Evolutionary conservation across 257 asterid genomes (phyloP).

Genomic region (Agastache rugosa): DNA sequence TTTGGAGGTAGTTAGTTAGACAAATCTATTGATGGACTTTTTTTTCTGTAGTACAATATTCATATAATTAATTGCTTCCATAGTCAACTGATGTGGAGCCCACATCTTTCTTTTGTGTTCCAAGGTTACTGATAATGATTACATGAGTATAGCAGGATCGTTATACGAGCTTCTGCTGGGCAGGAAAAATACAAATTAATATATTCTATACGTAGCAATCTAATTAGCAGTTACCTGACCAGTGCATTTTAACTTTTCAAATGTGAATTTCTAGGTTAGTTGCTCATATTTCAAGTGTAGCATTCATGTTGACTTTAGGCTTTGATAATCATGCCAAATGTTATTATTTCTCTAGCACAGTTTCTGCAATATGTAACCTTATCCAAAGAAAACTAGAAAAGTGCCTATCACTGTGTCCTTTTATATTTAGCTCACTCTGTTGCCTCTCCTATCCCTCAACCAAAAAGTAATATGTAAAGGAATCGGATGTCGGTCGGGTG

Average conservation of each 20-base stretch:
- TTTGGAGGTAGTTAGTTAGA: slow-evolving; percentile 68
- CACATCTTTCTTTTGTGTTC: slow-evolving; percentile 13
- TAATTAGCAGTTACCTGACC: slow-evolving; percentile 20
- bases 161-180: background rate
- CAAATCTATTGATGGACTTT: slow-evolving; percentile 29
- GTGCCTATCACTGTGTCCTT: slow-evolving; percentile 9
- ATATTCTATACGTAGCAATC: background rate
- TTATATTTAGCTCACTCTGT: background rate
- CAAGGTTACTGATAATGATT: slow-evolving; percentile 9
- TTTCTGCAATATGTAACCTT: slow-evolving; percentile 16
- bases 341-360: slow-evolving; percentile 13
- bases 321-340: background rate
- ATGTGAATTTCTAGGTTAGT: slow-evolving; percentile 25
- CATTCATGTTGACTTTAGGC: slow-evolving; percentile 8
- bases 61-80: slow-evolving; percentile 8
- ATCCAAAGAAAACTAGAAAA: slow-evolving; percentile 16
- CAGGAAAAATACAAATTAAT: background rate
- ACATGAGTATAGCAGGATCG: slow-evolving; percentile 7
- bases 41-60: slow-evolving; percentile 3
- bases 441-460: background rate
- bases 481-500: background rate
- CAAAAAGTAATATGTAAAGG: background rate
- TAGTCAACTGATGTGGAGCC: slow-evolving; percentile 13
- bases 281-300: slow-evolving; percentile 26
- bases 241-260: slow-evolving; percentile 15